Base-by-base conservation (phyloP, 306 rosid genomes). In the Acacia confusa region DNA sequence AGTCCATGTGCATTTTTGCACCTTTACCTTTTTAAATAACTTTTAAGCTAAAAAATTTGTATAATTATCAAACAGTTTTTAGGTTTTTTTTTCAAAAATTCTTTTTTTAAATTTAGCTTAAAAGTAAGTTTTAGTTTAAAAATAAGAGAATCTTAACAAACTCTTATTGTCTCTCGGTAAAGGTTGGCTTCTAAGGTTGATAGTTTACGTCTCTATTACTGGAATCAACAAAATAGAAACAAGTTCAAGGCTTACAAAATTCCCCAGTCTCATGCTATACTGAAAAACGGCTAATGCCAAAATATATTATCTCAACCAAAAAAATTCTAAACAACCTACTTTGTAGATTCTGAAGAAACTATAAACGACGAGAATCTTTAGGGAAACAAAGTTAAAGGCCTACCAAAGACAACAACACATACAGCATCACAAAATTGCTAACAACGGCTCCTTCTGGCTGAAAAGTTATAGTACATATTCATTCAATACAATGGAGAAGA, bases 361-460 rank as follows among this genome's bases (percentile, higher is more conserved):
- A 45, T 52, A 77, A 20, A 77, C 55, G 52, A 63, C 64, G 48
- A 58, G 16, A 22, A 4, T 38, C 16, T 8, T 14, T 57, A 57
- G 25, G 58, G 38, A 36, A 74, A 50, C 47, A 55, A 24, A 36
- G 65, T 5, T 27, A 34, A 3, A 66, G 58, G 83, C 86, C 74
- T 90, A 93, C 97, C 92, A 93, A 84, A 47, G 97, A 93, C 79
- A 93, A 84, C 69, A 97, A n/a, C n/a, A n/a, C 97, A 75, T 91
- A 91, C 77, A 91, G 97, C 85, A 93, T 91, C 70, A 93, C 90
- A 69, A 88, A 88, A 81, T 90, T 93, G 83, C 78, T 61, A 73
- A 79, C 36, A 79, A 94, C 93, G 53, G 90, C 93, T 86, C 97
- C 97, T 88, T 93, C 97, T 27, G 97, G 97, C 97, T 93, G 92